These are phyloP conservation scores for Thalassiosira delicatula DNA, from an alignment of 352 stramenopile genomes.

Conservation along the genomic window DNA sequence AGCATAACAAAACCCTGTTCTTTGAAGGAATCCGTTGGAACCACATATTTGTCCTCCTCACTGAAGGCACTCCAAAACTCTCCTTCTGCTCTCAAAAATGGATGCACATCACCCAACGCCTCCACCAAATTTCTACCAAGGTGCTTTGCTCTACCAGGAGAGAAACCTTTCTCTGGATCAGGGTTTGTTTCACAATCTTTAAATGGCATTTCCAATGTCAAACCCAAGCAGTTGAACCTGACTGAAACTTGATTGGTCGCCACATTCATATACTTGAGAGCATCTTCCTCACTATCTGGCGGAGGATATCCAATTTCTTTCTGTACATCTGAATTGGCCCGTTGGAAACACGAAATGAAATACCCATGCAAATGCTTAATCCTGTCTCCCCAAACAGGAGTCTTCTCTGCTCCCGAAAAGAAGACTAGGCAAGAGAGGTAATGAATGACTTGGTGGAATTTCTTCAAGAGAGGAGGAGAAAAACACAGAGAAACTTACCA, in stretches of 20 bases:
- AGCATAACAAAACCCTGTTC: conserved; percentile 64
- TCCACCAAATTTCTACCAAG: conserved; percentile 75
- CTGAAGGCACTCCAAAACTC: conserved; percentile 74
- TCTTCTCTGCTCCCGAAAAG: conserved; percentile 80
- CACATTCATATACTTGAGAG: conserved; percentile 79
- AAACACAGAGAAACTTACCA: no score
- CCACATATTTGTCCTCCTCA: conserved; percentile 71
- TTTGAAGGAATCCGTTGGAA: conserved; percentile 59
- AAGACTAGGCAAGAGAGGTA: no score
- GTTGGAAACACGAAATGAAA: conserved; percentile 75
- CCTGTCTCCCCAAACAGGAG: conserved; percentile 75
- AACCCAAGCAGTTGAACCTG: conserved; percentile 80
- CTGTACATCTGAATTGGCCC: conserved; percentile 83
- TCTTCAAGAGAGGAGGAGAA: no score
- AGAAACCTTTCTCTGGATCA: conserved; percentile 79
- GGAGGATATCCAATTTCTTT: conserved; percentile 78
- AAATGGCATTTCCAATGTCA: conserved; percentile 86
- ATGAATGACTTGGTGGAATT: no score
- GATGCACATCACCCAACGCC: conserved; percentile 70
- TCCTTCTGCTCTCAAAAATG: conserved; percentile 69
- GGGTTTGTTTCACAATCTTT: conserved; percentile 84
- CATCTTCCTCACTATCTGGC: conserved; percentile 53
- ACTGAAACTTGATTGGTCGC: conserved; percentile 82
- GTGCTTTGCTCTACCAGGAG: conserved; percentile 50
- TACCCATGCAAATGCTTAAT: conserved; percentile 79